Base-by-base conservation (phyloP, 768 basidiomycete species). In the Suillus subaureus region DNA sequence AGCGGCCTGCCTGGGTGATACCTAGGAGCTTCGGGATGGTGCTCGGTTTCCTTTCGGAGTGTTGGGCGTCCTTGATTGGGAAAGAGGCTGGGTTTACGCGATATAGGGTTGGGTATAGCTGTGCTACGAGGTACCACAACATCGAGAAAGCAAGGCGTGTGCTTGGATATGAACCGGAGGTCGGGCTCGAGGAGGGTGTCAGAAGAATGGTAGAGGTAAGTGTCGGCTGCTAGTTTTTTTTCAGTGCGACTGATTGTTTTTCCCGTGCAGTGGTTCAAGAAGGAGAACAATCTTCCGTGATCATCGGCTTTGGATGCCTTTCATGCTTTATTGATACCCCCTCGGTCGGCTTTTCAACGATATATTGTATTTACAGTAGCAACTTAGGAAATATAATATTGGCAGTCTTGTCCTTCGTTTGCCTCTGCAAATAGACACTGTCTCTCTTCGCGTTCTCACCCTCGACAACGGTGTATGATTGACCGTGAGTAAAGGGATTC, bases 121-220 rank as follows among this genome's bases (percentile, higher is more conserved):
- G 90, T 73, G 89, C 88, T 51, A 84, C 84, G 63, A 84, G 96
- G 68, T 98, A 90, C 82, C 92, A 96, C 78, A 97, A 97, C 73
- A 94, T 96, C 55, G 97, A 99, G 79, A 96, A 92, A 80, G 92
- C 97, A 12, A 82, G 96, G 70, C 80, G 95, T 65, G 85, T 99
- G 66, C 81, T 99, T 49, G 96, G 95, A 2, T 99, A 99, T 77
- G 94, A 96, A 75, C 97, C 97, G 0, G 79, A 93, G 65, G 88
- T 97, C 7, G 91, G 95, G 2, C 70, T 99, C 15, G 89, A 94
- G 70, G 96, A 99, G 68, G 97, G 96, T 33, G 84, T 97, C 60
- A 84, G 86, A 78, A 83, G 82, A 68, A 92, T 89, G 77, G 85
- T 94, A 4, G 89, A 90, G 76, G 92, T 92, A 69, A 65, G 89